These are phyloP conservation scores for Pseudogymnoascus sp. DNA, from an alignment of 2,329 filamentous ascomycete species.

Conservation along the genomic window DNA sequence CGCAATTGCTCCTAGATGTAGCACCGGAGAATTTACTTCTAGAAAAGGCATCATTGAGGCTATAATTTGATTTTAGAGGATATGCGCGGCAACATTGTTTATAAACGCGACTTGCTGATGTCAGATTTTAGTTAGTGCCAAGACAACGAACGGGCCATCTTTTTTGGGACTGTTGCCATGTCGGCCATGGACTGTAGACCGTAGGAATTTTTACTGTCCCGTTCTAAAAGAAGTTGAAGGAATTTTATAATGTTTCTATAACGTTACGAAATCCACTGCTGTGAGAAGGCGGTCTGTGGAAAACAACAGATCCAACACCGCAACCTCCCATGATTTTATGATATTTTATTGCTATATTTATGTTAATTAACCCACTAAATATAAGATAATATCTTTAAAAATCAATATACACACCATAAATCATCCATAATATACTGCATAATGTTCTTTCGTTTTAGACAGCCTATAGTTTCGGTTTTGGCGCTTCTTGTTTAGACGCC, in stretches of 20 bases:
- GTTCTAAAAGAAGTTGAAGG: too few relatives aligned
- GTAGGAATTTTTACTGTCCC: too few relatives aligned
- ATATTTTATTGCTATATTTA: background rate
- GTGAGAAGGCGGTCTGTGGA: too few relatives aligned
- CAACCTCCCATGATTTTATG: too few relatives aligned
- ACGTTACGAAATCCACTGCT: too few relatives aligned
- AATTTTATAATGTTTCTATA: too few relatives aligned
- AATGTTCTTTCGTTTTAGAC: background rate
- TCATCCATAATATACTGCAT: background rate
- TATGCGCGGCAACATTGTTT: background rate
- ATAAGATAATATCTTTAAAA: background rate
- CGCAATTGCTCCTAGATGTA: background rate
- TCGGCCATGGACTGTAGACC: background rate
- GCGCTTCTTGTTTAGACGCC: background rate
- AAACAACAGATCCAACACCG: too few relatives aligned
- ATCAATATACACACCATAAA: background rate
- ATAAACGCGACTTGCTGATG: background rate
- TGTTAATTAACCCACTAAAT: too few relatives aligned
- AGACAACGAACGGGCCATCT: background rate
- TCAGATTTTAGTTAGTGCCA: background rate
- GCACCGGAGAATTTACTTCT: background rate
- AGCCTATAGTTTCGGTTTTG: slow-evolving; percentile 17
- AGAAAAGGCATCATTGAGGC: background rate
- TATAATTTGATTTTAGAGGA: background rate
- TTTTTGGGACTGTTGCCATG: too few relatives aligned